phyloP scores from a whole-genome alignment of 2,329 filamentous ascomycete genomes.

The Neophaeococcomyces mojaviensis region DNA sequence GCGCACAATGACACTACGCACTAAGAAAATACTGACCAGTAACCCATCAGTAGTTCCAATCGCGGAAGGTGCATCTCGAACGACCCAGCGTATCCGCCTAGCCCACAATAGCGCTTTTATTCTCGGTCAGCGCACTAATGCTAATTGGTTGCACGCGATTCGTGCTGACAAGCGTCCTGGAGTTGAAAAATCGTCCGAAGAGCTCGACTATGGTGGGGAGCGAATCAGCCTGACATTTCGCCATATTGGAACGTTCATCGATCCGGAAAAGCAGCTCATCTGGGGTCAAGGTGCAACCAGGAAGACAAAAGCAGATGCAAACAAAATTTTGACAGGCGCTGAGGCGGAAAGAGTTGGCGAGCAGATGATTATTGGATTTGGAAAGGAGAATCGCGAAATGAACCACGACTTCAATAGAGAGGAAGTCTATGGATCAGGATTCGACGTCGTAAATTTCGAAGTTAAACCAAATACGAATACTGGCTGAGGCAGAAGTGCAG shows the following conservation, averaged over 20 bases:
- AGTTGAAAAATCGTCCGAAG: slow-evolving; percentile 59
- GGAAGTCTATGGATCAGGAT: slow-evolving; percentile 66
- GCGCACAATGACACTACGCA: slow-evolving; percentile 80
- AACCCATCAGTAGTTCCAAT: background rate
- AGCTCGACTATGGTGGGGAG: slow-evolving; percentile 64
- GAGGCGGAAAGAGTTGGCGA: slow-evolving; percentile 53
- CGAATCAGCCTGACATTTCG: slow-evolving; percentile 91
- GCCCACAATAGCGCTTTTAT: slow-evolving; percentile 85
- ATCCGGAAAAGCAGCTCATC: slow-evolving; percentile 57
- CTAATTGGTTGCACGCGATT: slow-evolving; percentile 86
- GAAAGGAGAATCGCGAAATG: slow-evolving; percentile 68
- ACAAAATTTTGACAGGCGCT: slow-evolving; percentile 61
- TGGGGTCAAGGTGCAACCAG: slow-evolving; percentile 85
- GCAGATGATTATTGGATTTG: slow-evolving; percentile 68
- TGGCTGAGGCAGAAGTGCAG: too few species aligned
- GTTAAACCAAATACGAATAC: background rate
- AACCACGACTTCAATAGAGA: slow-evolving; percentile 72
- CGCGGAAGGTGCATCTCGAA: slow-evolving; percentile 38
- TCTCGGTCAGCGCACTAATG: slow-evolving; percentile 74
- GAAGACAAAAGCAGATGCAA: slow-evolving; percentile 57
- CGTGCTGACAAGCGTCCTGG: slow-evolving; percentile 70
- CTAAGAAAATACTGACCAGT: slow-evolving; percentile 56
- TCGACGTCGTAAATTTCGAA: slow-evolving; percentile 59
- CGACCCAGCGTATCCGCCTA: slow-evolving; percentile 61
- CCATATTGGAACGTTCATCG: slow-evolving; percentile 76